Evolutionary conservation across 139 green algal species (phyloP).

Genomic region (Chlamydomonas applanata): DNA sequence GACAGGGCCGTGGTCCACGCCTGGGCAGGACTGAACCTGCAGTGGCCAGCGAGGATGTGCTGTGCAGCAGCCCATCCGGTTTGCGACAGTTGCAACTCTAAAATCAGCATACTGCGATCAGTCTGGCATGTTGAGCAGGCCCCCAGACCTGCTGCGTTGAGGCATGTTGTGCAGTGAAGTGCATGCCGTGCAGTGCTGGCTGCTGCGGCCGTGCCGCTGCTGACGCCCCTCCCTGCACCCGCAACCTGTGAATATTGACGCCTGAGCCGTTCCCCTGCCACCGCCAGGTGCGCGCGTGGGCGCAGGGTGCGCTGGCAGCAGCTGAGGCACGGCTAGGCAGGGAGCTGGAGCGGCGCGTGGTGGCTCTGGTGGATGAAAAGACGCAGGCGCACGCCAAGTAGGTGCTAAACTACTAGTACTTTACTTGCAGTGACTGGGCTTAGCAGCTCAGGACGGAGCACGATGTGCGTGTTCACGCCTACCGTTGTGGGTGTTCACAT

Average conservation of each 20-base stretch:
- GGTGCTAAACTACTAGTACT: neutral
- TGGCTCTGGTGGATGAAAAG: neutral
- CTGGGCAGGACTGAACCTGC: no score
- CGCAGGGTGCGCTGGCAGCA: neutral
- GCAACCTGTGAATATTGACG: neutral
- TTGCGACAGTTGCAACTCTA: no score
- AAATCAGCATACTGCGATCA: no score
- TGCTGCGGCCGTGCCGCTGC: neutral
- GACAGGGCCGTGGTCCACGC: no score
- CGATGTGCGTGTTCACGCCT: no score
- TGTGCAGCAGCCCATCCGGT: no score
- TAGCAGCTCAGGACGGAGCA: no score
- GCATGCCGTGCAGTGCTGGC: neutral
- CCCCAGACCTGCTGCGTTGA: no score
- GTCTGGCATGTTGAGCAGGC: no score
- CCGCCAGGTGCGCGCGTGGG: conserved; percentile 1
- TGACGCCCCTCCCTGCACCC: neutral
- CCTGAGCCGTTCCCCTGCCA: neutral
- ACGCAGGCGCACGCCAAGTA: neutral
- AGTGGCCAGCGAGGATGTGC: no score
- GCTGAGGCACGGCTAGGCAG: neutral
- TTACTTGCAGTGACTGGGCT: no score
- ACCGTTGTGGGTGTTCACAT: no score
- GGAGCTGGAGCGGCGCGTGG: neutral
- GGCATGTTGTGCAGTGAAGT: neutral